Evolutionary conservation across 306 rosid genomes (phyloP).

Genomic region (Malus orientalis): DNA sequence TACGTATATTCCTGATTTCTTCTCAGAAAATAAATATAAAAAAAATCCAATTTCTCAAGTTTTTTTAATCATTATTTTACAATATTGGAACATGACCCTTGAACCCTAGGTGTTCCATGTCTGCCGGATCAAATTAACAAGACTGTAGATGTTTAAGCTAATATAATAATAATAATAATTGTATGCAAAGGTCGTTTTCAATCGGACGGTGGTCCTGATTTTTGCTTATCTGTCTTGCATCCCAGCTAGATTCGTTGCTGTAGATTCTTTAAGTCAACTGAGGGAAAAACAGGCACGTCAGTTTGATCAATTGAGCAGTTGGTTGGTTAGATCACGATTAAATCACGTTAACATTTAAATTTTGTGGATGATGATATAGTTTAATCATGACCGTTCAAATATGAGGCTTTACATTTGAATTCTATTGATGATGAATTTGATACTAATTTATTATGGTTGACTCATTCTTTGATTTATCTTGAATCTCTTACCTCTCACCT

Average conservation of each 20-base stretch:
- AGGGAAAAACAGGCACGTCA: not conserved
- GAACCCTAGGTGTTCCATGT: not conserved
- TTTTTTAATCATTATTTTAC: not conserved
- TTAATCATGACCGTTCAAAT: too few relatives aligned
- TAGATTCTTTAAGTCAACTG: slow-evolving; percentile 8
- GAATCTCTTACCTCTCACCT: too few relatives aligned
- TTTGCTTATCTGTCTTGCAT: not conserved
- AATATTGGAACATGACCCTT: not conserved
- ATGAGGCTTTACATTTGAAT: too few relatives aligned
- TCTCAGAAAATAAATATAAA: not conserved
- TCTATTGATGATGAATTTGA: too few relatives aligned
- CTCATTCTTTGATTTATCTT: too few relatives aligned
- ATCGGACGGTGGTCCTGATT: not conserved
- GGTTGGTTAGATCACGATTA: fast-evolving
- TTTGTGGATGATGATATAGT: too few relatives aligned
- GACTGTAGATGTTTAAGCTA: too few relatives aligned
- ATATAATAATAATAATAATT: not conserved
- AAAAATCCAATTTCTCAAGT: not conserved
- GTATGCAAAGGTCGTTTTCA: not conserved
- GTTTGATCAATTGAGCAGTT: too few relatives aligned
- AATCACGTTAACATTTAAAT: too few relatives aligned
- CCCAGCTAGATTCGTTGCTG: slow-evolving; percentile 11
- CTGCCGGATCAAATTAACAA: not conserved
- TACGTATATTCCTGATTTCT: not conserved
- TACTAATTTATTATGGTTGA: too few relatives aligned